These are phyloP conservation scores for Pseudocercospora musae DNA, from an alignment of 2,329 filamentous ascomycete species.

Conservation along the genomic window DNA sequence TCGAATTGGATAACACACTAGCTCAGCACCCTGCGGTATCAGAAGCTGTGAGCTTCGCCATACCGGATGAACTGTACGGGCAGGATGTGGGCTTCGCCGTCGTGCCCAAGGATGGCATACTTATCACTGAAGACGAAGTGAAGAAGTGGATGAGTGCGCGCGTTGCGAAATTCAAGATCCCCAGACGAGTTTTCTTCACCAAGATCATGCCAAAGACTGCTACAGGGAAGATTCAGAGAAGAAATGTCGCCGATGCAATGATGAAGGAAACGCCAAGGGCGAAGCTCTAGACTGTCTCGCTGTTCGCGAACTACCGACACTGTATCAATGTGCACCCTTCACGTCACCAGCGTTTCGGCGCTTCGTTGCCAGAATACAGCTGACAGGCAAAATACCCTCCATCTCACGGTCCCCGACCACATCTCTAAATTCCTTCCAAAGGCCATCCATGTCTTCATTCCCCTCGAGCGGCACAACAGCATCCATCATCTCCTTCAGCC, in stretches of 20 bases:
- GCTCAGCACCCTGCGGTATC: conserved; percentile 68
- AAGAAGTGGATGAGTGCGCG: conserved; percentile 66
- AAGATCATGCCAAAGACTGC: conserved; percentile 80
- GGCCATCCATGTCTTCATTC: neutral
- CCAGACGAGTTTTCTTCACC: conserved; percentile 81
- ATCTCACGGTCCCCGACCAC: neutral
- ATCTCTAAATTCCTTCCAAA: neutral
- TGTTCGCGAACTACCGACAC: neutral
- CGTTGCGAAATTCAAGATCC: conserved; percentile 79
- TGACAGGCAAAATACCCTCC: neutral
- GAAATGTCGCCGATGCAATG: conserved; percentile 84
- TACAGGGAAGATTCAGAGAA: conserved; percentile 83
- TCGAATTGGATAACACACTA: conserved; percentile 80
- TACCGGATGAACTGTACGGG: conserved; percentile 77
- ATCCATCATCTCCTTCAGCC: neutral
- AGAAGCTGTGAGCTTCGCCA: conserved; percentile 80
- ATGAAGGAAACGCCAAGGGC: conserved; percentile 44
- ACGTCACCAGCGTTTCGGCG: neutral
- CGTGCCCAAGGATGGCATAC: conserved; percentile 64
- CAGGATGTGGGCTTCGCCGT: conserved; percentile 77
- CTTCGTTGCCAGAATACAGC: neutral
- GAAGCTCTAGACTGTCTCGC: conserved; percentile 15
- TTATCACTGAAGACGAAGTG: conserved; percentile 55
- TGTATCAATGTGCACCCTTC: neutral
- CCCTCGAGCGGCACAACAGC: neutral